Base-by-base conservation (phyloP, 805 yeast species). In the Jamesozyma rosinii region DNA sequence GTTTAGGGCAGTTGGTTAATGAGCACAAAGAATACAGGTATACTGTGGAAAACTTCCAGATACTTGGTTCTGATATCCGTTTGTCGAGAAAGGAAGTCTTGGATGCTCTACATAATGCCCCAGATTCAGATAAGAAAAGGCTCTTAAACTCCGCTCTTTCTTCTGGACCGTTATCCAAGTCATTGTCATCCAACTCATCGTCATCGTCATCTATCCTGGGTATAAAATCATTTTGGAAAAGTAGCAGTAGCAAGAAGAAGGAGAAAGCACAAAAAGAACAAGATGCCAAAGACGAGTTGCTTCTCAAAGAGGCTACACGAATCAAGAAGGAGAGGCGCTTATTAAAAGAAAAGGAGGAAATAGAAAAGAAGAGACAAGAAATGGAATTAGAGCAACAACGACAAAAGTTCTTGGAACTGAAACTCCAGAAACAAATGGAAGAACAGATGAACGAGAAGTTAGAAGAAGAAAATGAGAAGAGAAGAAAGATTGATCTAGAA, bases 31-130 rank as follows among this genome's bases (percentile, higher is more conserved):
- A 52, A 4, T 45, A 48, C 21, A 38, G 41, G 24, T 44, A 35
- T 32, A 45, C 44, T 4, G 44, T 57, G 10, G 61, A 54, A 22
- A 56, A 58, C 39, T 45, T 59, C 15, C 54, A 58, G 31, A 49
- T 61, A n/a, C 42, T 61, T 3, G 61, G 53, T n/a, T 53, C 53
- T 36, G 61, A 59, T 35, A 54, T 61, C 5, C 58, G 61, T 30
- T 32, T 46, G 11, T 39, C 46, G 15, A 47, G 58, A 37, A 47
- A 49, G n/a, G 46, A 48, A 10, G 29, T 42, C 13, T 34, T 45
- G 5, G 32, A 34, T 15, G 13, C 35, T 4, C 9, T 48, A 13
- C 20, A 36, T 5, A 22, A 35, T 4, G 13, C 30, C 27, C 35
- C 33, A 6, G 39, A 36, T n/a, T 26, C 20, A 18, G 40, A 37